Percentiles rank a stretch among this genome's conserved stretches.
Evolutionary conservation across 805 yeast species (phyloP).

Genomic region (Metschnikowia henanensis): DNA sequence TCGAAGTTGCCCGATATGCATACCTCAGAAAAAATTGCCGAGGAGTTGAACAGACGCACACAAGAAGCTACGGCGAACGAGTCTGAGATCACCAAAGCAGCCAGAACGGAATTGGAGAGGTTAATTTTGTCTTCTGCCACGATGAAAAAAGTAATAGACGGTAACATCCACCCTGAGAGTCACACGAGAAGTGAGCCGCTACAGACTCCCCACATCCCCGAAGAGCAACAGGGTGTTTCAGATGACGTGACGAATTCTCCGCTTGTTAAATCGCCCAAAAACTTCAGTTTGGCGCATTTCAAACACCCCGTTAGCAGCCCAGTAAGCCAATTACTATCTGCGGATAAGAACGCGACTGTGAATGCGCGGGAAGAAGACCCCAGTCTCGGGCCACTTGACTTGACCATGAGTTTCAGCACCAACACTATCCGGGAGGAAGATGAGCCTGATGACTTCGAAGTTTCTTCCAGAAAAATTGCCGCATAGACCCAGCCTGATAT

Average conservation of each 20-base stretch:
- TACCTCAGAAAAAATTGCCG: slow-evolving; percentile 8
- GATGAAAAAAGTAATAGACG: slow-evolving; percentile 15
- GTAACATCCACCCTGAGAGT: background rate
- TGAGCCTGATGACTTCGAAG: slow-evolving; percentile 30
- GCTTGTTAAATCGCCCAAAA: slow-evolving; percentile 42
- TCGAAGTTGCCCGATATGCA: slow-evolving; percentile 2
- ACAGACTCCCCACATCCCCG: background rate
- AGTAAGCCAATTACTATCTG: slow-evolving; percentile 31
- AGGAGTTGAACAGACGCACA: slow-evolving; percentile 9
- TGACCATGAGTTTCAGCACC: slow-evolving; percentile 32
- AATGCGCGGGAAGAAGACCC: background rate
- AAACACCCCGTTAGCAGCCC: slow-evolving; percentile 37
- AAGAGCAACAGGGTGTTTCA: background rate
- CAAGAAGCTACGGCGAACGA: slow-evolving; percentile 18
- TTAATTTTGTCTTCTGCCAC: slow-evolving; percentile 18
- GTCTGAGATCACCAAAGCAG: slow-evolving; percentile 33
- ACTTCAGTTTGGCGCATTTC: slow-evolving; percentile 36
- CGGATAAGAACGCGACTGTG: slow-evolving; percentile 6
- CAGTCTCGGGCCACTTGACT: slow-evolving; percentile 15
- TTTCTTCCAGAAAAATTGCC: background rate
- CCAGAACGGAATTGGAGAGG: slow-evolving; percentile 32
- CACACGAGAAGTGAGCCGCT: background rate
- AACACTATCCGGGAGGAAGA: slow-evolving; percentile 42
- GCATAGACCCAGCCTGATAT: background rate
- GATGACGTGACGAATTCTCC: slow-evolving; percentile 17